Evolutionary conservation across 148 eudicot genomes (phyloP), one percentile per base, ranked within the genome.

Genomic region (Rhododendron simsii): DNA sequence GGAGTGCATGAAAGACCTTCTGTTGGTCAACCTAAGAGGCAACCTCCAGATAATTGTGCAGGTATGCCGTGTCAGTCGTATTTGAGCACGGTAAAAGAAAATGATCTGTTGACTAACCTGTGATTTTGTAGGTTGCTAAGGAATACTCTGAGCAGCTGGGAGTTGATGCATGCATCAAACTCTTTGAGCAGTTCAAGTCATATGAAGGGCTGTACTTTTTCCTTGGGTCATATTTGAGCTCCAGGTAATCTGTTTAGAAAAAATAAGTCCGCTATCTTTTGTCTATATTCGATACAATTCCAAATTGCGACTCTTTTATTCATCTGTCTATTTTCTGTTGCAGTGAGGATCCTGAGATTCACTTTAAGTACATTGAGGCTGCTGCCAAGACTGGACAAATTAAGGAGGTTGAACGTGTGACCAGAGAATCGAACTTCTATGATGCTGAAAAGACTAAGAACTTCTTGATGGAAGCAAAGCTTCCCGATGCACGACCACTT

Each of bases 301-400:
- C 67, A 45, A 30, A 47, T 59, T 75, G 51, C 3, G 73, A 44
- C 86, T 45, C 83, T 83, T 76, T 47, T 82, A 21, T 63, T 63
- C 26, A 59, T 82, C 28, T 12, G 23, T 81, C 65, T 81, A 15
- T 82, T 76, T 65, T 35, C 37, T 81, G 87, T 23, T 84, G 81
- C 94, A 96, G 99, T 81, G 99, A 96, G 96, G 99, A 96, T 91
- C 96, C 98, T 59, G 99, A 95, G 53, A 95, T 96, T 57, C 99
- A 96, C 90, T 96, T 95, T 83, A 96, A 95, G 95, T 95, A 96
- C 91, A 96, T 96, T 89, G 99, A 96, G 89, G 93, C 98, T 41
- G 99, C 99, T 84, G 98, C 99, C 30, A 96, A 95, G 87, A 96
- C 99, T n/a, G 99, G 99, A 71, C 99, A 96, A 91, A 95, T 96